A percentile compares a stretch with the other conserved stretches of the same genome.
phyloP scores from a whole-genome alignment of 495 filamentous ascomycete species.

The Penicillium verhagenii region DNA sequence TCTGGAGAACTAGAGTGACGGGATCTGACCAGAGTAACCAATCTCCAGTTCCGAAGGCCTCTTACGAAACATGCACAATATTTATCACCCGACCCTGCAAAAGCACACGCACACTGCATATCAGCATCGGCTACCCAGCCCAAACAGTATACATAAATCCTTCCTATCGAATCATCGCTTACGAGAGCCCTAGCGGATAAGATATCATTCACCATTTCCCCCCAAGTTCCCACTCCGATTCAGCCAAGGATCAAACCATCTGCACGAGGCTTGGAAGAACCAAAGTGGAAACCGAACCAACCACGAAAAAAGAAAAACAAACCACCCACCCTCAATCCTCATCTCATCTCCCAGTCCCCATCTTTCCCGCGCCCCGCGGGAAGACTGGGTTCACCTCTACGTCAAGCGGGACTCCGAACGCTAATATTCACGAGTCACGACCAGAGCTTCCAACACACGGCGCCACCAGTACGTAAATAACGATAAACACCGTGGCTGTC shows the following conservation, averaged over 20 bases:
- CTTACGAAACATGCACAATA: background rate
- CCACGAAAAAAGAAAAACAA: background rate
- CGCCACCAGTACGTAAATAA: slow-evolving; percentile 1
- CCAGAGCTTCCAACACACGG: too few relatives aligned
- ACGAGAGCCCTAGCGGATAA: background rate
- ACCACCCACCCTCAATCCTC: background rate
- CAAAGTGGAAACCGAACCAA: background rate
- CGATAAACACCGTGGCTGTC: background rate
- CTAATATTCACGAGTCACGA: too few relatives aligned
- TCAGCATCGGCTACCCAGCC: background rate
- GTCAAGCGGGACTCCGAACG: background rate
- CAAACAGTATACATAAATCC: too few relatives aligned
- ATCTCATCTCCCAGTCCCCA: background rate
- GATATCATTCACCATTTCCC: too few relatives aligned
- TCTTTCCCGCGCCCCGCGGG: background rate
- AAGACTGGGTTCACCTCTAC: background rate
- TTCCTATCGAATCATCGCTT: slow-evolving; percentile 8
- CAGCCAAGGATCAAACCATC: background rate
- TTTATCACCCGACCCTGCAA: slow-evolving; percentile 6
- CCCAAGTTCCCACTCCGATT: background rate
- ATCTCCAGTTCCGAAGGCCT: background rate
- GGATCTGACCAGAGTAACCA: background rate
- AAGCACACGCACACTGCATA: background rate
- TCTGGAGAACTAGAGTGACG: background rate
- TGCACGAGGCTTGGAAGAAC: background rate